These are phyloP conservation scores for Pichia sp. DNA, from an alignment of 1,139 yeast genomes.

Conservation along the genomic window DNA sequence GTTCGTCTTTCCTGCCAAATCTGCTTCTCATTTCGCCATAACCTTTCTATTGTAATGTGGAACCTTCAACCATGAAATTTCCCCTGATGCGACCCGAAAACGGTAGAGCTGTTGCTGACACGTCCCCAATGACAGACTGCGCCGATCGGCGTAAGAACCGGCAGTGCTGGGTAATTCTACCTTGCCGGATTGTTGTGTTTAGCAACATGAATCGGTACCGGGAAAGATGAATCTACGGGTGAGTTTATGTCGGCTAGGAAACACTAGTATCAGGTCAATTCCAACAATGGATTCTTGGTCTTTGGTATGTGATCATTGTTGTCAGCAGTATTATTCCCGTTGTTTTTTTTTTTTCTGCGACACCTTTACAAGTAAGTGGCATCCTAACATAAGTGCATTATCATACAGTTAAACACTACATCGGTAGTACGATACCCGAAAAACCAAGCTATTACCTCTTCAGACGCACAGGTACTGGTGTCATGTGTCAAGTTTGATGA, in stretches of 20 bases:
- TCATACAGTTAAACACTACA: constrained; percentile 8
- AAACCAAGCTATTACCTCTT: constrained; percentile 20
- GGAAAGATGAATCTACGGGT: neutral
- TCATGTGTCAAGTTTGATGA: constrained; percentile 60
- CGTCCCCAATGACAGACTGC: neutral
- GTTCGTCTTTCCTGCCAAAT: no score
- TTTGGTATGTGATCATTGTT: constrained; percentile 34
- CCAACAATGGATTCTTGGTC: constrained; percentile 43
- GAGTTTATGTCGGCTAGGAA: no score
- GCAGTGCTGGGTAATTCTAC: neutral
- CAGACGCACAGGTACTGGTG: constrained; percentile 19
- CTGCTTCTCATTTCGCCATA: neutral
- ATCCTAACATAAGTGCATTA: neutral
- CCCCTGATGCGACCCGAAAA: neutral
- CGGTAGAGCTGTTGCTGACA: neutral
- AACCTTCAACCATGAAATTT: neutral
- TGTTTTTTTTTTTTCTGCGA: neutral
- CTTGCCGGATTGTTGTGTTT: neutral
- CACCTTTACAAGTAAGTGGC: neutral
- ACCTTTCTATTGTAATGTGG: neutral
- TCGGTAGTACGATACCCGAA: constrained; percentile 18
- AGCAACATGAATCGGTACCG: neutral
- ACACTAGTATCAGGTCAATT: neutral
- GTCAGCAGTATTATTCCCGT: neutral
- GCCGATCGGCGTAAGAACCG: constrained; percentile 1